Evolutionary conservation across 164 flowering plant genomes (phyloP), one percentile per base, ranked within the genome.

Genomic region (Macadamia tetraphylla): DNA sequence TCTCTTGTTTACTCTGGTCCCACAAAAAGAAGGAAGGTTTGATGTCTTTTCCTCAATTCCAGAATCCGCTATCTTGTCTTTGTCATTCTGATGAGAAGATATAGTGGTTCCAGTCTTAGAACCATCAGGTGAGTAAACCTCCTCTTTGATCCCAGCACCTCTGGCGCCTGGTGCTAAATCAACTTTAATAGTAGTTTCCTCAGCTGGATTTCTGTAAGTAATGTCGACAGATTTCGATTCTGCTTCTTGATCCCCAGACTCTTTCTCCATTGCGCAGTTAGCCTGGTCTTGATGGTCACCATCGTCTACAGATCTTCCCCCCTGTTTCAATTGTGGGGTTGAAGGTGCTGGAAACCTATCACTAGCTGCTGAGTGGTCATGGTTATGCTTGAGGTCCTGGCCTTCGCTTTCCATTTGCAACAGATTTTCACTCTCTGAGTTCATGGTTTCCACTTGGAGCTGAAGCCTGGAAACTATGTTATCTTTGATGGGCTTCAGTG

Each of bases 191-290:
- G 70, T 59, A 51, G 43, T 68, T 61, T 77, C 77, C 68, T 74
- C 70, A 62, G 66, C 68, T 68, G 80, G 64, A 71, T 74, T 70
- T 60, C 67, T 71, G 62, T 81, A 80, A 46, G 90, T 85, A 70
- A 81, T 88, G 73, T 92, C 96, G 93, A 90, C 98, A 68, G 87
- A 88, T 90, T 90, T 90, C 55, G 87, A 84, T 64, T 86, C 86
- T 60, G 80, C 87, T 32, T 82, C 82, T 44, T 73, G 81, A 62
- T 82, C 89, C 23, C 58, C 80, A 44, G 71, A 70, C 14, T 81
- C 90, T 75, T 82, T 85, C 67, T 84, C 91, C 1, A 66, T 44
- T 55, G 82, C 78, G 75, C 71, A 81, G 69, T 77, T 81, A 29
- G 78, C 70, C 64, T 81, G 84, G 42, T 84, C 94, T 46, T 80